Evolutionary conservation across 768 basidiomycete species (phyloP).

Genomic region (Saitozyma podzolica): DNA sequence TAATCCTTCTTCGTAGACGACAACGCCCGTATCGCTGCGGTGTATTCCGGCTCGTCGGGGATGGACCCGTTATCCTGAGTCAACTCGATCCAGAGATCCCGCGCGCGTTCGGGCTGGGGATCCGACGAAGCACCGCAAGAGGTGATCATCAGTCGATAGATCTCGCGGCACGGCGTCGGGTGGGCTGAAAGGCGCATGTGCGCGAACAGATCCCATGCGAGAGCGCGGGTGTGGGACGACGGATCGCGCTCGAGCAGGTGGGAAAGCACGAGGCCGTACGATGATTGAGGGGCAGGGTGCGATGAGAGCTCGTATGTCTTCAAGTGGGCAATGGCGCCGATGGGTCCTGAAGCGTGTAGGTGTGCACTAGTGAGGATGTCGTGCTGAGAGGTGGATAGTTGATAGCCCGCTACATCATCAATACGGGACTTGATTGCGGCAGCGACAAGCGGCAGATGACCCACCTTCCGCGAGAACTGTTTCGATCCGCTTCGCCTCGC

Average conservation of each 20-base stretch:
- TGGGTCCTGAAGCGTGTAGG: no score
- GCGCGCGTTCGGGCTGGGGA: conserved; percentile 82
- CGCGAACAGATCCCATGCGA: conserved; percentile 90
- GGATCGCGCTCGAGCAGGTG: conserved; percentile 55
- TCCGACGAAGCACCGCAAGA: conserved; percentile 65
- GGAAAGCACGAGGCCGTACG: conserved; percentile 69
- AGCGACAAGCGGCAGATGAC: no score
- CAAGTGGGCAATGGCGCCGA: conserved; percentile 64
- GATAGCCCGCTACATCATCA: no score
- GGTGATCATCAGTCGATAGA: conserved; percentile 84
- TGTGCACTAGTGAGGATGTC: no score
- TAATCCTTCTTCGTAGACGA: conserved; percentile 64
- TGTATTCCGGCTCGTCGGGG: conserved; percentile 62
- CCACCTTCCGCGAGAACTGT: no score
- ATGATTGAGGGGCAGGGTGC: conserved; percentile 66
- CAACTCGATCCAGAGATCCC: conserved; percentile 94
- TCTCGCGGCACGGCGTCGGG: conserved; percentile 66
- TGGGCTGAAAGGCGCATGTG: conserved; percentile 98
- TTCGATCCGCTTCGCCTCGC: no score
- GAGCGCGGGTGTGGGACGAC: conserved; percentile 57
- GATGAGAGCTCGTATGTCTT: conserved; percentile 70
- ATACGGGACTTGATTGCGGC: no score
- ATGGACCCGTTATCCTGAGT: conserved; percentile 64
- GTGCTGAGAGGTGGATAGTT: no score
- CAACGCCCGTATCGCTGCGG: conserved; percentile 78